Base-by-base conservation (phyloP, 257 asterid species). In the Rehmannia glutinosa region DNA sequence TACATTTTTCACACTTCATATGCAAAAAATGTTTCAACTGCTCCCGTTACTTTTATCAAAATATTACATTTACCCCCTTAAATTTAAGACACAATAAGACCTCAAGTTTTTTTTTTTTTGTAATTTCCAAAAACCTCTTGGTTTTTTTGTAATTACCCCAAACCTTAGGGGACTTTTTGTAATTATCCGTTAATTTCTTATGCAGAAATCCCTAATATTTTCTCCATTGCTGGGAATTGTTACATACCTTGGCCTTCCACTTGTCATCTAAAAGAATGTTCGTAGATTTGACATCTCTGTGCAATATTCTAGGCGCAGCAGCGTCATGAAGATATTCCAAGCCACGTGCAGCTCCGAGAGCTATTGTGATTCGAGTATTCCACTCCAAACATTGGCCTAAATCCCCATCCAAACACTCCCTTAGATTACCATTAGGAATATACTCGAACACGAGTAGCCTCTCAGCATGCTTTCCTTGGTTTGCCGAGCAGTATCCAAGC, bases 271-370 rank as follows among this genome's bases (percentile, higher is more conserved):
- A 73, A 58, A 94, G 98, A 68, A 94, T 85, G 69, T 94, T 94
- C 2, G 98, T 82, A 8, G 99, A 94, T 58, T 94, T 94, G 66
- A 94, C 99, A 67, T 94, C 99, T 73, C 99, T 84, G 76, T 94
- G 98, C 88, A 94, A 68, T 61, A 94, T 94, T 81, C 88, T 81
- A 41, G 99, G 99, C 0, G 99, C 99, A 36, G 99, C 99, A 38
- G 98, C 91, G 75, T 88, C 99, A 53, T 94, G 98, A 70, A 94
- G 99, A 80, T 94, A 94, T 56, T 94, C 99, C 81, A 94, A 78
- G 65, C 99, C 99, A 62, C 96, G 91, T 13, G 99, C 99, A 73
- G 99, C 99, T 69, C 97, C 99, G 54, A 89, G 92, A 73, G 99
- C 99, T 75, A 91, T 79, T 21, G 87, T 51, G 12, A 91, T 75